Evolutionary conservation across 371 early-diverging fungal genomes (phyloP).

Genomic region (Fennellomyces sp.): DNA sequence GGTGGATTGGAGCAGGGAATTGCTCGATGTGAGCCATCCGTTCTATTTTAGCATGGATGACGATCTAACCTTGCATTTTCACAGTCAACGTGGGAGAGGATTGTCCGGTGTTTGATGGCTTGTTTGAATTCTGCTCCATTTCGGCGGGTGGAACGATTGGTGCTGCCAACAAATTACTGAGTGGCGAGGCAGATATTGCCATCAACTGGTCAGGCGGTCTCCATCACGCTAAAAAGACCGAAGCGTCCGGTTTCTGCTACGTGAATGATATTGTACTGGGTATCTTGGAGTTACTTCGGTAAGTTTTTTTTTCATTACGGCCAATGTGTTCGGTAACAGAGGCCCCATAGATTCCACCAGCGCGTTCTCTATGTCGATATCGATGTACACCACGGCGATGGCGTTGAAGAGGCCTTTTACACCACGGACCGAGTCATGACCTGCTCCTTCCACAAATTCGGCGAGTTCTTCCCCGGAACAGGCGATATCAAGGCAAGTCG

Average conservation of each 20-base stretch:
- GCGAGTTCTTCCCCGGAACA: constrained; percentile 97
- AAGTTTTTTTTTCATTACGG: background rate
- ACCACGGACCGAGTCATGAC: constrained; percentile 97
- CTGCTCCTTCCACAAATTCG: constrained; percentile 95
- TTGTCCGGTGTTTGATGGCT: constrained; percentile 97
- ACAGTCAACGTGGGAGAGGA: constrained; percentile 93
- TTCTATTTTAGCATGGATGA: background rate
- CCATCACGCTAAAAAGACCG: constrained; percentile 95
- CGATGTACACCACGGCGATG: constrained; percentile 98
- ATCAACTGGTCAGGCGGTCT: constrained; percentile 98
- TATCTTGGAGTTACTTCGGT: constrained; percentile 87
- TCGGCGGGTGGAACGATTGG: constrained; percentile 96
- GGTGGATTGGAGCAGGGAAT: constrained; percentile 57
- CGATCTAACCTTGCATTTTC: constrained; percentile 1
- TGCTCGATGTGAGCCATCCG: constrained; percentile 69
- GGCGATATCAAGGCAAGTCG: constrained; percentile 51
- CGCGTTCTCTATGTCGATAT: constrained; percentile 97
- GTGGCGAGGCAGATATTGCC: constrained; percentile 88
- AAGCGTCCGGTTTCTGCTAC: constrained; percentile 98
- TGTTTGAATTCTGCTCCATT: constrained; percentile 95
- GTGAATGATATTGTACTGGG: constrained; percentile 96
- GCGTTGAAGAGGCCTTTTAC: constrained; percentile 98
- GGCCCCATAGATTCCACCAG: constrained; percentile 61
- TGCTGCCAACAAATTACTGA: constrained; percentile 88
- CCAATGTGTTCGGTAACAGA: background rate